Evolutionary conservation across 2,329 filamentous ascomycete genomes (phyloP).

Genomic region (Fusarium sp.): DNA sequence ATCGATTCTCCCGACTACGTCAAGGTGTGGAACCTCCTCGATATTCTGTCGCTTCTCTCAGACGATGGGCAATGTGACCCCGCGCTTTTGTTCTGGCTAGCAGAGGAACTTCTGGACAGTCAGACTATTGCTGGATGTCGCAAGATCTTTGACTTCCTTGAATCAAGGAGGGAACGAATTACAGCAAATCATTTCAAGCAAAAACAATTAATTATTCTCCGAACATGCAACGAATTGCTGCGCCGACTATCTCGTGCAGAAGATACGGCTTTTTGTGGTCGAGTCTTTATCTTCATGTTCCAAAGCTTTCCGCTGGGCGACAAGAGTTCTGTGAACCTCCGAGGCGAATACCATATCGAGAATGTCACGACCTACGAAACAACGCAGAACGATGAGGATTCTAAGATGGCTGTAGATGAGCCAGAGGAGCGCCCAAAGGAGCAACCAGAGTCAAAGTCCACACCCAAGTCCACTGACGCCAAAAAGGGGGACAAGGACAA

Average conservation of each 20-base stretch:
- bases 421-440: slow-evolving; percentile 54
- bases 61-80: slow-evolving; percentile 84
- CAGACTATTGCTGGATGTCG: slow-evolving; percentile 94
- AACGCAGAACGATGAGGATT: slow-evolving; percentile 50
- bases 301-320: slow-evolving; percentile 97
- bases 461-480: slow-evolving; percentile 57
- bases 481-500: slow-evolving; percentile 61
- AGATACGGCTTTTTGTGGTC: slow-evolving; percentile 95
- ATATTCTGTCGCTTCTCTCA: slow-evolving; percentile 88
- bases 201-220: slow-evolving; percentile 89
- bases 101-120: slow-evolving; percentile 95
- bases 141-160: slow-evolving; percentile 92
- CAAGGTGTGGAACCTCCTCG: slow-evolving; percentile 91
- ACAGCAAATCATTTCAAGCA: slow-evolving; percentile 83
- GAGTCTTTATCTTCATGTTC: slow-evolving; percentile 98
- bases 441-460: slow-evolving; percentile 49
- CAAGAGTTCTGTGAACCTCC: slow-evolving; percentile 95
- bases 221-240: slow-evolving; percentile 95
- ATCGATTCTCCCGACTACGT: slow-evolving; percentile 85
- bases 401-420: slow-evolving; percentile 74
- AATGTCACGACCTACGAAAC: slow-evolving; percentile 88
- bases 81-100: slow-evolving; percentile 86
- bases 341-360: slow-evolving; percentile 95
- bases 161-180: slow-evolving; percentile 90
- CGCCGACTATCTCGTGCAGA: slow-evolving; percentile 93